These are phyloP conservation scores for Turritis glabra DNA, from an alignment of 345 rosid genomes.

Conservation along the genomic window DNA sequence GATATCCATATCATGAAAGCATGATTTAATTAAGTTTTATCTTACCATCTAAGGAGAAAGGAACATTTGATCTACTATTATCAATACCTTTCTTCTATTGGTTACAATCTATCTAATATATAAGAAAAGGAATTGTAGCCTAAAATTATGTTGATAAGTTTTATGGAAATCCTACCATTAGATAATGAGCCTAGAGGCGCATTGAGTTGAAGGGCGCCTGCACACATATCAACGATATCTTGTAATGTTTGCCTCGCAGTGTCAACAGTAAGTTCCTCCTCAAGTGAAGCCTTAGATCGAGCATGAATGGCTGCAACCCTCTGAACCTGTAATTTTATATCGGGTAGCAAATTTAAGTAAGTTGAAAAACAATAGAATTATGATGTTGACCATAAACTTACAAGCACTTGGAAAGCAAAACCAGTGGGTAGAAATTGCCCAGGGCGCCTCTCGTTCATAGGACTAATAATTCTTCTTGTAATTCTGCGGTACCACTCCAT, in stretches of 20 bases:
- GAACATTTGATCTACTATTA: not conserved
- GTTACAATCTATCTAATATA: slow-evolving; percentile 20
- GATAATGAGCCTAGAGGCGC: slow-evolving; percentile 43
- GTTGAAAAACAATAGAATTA: not conserved
- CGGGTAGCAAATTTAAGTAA: not conserved
- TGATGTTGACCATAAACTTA: slow-evolving; percentile 21
- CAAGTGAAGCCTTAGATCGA: slow-evolving; percentile 43
- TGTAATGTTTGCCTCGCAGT: slow-evolving; percentile 40
- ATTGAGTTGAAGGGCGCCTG: slow-evolving; percentile 45
- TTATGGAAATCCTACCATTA: slow-evolving; percentile 30
- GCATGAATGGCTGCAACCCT: slow-evolving; percentile 44
- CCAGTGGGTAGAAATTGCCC: slow-evolving; percentile 46
- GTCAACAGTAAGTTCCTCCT: slow-evolving; percentile 39
- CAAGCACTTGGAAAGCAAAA: slow-evolving; percentile 45
- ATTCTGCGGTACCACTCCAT: slow-evolving; percentile 47
- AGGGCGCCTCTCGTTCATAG: slow-evolving; percentile 47
- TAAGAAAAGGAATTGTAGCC: not conserved
- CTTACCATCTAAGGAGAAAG: slow-evolving; percentile 1
- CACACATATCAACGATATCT: slow-evolving; percentile 41
- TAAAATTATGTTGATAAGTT: not conserved
- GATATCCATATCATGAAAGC: not conserved
- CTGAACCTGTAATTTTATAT: slow-evolving; percentile 33
- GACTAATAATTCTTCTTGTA: slow-evolving; percentile 44
- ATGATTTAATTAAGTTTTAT: not conserved
- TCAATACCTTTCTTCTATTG: slow-evolving; percentile 15